These are phyloP conservation scores for Gynochthodes officinalis DNA, from an alignment of 257 asterid species.

Conservation along the genomic window DNA sequence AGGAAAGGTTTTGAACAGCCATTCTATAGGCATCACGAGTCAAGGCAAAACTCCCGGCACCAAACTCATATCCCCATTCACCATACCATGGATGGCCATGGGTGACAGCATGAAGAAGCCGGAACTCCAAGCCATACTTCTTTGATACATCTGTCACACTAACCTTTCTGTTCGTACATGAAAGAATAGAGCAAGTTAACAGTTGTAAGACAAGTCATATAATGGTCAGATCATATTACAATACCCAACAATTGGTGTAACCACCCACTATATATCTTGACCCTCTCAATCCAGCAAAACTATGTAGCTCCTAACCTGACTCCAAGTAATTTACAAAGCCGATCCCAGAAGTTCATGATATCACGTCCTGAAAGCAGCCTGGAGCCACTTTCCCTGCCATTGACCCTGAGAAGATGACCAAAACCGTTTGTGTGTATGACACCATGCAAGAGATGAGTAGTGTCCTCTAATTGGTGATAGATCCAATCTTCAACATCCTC, in stretches of 20 bases:
- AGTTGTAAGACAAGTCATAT: neutral
- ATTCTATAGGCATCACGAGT: conserved; percentile 51
- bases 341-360: conserved; percentile 90
- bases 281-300: neutral
- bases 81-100: conserved; percentile 97
- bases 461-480: conserved; percentile 83
- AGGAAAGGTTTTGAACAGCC: conserved; percentile 60
- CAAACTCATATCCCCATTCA: conserved; percentile 92
- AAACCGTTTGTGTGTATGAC: conserved; percentile 85
- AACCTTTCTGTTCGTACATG: conserved; percentile 50
- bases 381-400: conserved; percentile 98
- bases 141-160: conserved; percentile 97
- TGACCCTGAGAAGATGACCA: conserved; percentile 93
- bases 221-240: neutral
- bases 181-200: neutral
- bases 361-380: conserved; percentile 69
- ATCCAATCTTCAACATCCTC: conserved; percentile 96
- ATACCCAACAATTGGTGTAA: neutral
- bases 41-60: conserved; percentile 78
- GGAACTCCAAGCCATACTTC: conserved; percentile 81
- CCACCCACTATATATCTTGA: neutral
- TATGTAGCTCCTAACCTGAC: conserved; percentile 50
- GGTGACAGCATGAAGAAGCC: conserved; percentile 74
- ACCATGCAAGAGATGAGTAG: conserved; percentile 82
- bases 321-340: conserved; percentile 73